Percentiles rank a stretch among this genome's conserved stretches.
phyloP scores from a whole-genome alignment of 2,329 filamentous ascomycete genomes.

The Ascochyta fabae region DNA sequence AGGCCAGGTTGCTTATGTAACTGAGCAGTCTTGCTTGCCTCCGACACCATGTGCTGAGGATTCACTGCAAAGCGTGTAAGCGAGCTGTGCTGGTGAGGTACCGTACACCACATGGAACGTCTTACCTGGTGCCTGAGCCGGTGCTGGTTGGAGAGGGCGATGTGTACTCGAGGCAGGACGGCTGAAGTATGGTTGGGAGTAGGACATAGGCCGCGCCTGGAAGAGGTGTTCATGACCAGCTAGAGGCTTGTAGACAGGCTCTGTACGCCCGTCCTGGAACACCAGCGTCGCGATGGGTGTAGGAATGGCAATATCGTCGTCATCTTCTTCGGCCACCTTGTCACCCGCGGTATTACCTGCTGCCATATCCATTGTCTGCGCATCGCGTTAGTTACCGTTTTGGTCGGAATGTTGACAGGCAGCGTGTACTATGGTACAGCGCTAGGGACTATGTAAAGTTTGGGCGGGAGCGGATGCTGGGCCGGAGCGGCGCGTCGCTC shows the following conservation, averaged over 20 bases:
- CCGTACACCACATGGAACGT: neutral
- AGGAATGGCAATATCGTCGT: slow-evolving; percentile 22
- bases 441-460: neutral
- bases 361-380: neutral
- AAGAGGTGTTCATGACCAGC: slow-evolving; percentile 37
- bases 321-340: slow-evolving; percentile 2
- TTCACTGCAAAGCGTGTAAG: slow-evolving; percentile 17
- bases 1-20: neutral
- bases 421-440: neutral
- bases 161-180: neutral
- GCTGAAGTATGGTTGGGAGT: neutral
- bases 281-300: slow-evolving; percentile 32
- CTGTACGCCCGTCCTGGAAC: slow-evolving; percentile 29
- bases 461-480: slow-evolving; percentile 22
- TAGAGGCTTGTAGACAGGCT: slow-evolving; percentile 29
- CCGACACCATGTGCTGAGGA: slow-evolving; percentile 1
- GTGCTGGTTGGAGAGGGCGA: slow-evolving; percentile 5
- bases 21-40: neutral
- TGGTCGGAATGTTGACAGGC: neutral
- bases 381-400: neutral
- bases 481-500: slow-evolving; percentile 9
- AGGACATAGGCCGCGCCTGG: slow-evolving; percentile 3
- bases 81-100: neutral
- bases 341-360: neutral
- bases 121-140: slow-evolving; percentile 18